phyloP scores from a whole-genome alignment of 2,329 filamentous ascomycete genomes.

The Talaromyces rugulosus region DNA sequence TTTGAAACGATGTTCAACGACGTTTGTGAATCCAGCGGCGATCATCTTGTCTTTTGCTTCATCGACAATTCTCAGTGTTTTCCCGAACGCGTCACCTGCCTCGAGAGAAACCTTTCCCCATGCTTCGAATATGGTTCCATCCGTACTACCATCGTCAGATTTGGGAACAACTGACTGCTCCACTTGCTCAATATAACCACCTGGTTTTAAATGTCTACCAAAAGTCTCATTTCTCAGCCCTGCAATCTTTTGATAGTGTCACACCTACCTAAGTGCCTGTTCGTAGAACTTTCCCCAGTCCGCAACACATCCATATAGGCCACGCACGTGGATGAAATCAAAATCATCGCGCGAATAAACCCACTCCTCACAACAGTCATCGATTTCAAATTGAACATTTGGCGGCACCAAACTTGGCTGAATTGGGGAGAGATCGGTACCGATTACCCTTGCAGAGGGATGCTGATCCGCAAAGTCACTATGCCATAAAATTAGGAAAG shows the following conservation, averaged over 20 bases:
- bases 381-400: constrained; percentile 20
- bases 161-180: constrained; percentile 13
- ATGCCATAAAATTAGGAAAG: neutral
- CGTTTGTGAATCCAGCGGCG: constrained; percentile 9
- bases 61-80: constrained; percentile 9
- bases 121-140: constrained; percentile 9
- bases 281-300: constrained; percentile 6
- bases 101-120: constrained; percentile 3
- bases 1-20: constrained; percentile 8
- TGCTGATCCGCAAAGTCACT: constrained; percentile 3
- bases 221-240: neutral
- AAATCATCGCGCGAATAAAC: constrained; percentile 14
- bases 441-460: constrained; percentile 10
- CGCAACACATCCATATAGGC: constrained; percentile 11
- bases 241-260: neutral
- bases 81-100: constrained; percentile 6
- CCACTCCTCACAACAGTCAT: constrained; percentile 19
- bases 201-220: constrained; percentile 19
- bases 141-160: constrained; percentile 16
- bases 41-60: constrained; percentile 11
- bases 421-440: constrained; percentile 10
- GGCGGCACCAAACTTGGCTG: constrained; percentile 12
- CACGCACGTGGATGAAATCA: constrained; percentile 20
- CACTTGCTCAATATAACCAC: constrained; percentile 18
- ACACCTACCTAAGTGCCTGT: constrained; percentile 1